phyloP scores from a whole-genome alignment of 345 rosid genomes.

The Salix udensis region DNA sequence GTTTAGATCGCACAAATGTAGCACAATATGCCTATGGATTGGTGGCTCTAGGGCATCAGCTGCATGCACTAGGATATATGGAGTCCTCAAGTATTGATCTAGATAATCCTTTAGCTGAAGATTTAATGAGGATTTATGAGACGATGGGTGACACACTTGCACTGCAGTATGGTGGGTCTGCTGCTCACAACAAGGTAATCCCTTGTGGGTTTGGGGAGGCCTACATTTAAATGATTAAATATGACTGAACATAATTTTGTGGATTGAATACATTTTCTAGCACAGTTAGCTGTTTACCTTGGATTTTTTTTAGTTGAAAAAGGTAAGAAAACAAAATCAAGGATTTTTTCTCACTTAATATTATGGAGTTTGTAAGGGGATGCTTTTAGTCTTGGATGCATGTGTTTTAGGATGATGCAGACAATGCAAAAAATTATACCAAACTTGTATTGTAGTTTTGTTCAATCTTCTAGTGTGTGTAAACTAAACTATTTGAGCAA shows the following conservation, averaged over 20 bases:
- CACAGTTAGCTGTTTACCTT: neutral
- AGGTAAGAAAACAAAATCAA: neutral
- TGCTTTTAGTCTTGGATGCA: neutral
- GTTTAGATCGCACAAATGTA: conserved; percentile 94
- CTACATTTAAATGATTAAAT: neutral
- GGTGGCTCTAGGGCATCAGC: conserved; percentile 78
- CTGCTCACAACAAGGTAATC: conserved; percentile 92
- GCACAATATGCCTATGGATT: conserved; percentile 91
- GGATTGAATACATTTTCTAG: neutral
- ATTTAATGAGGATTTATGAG: conserved; percentile 76
- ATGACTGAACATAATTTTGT: neutral
- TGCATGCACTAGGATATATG: conserved; percentile 53
- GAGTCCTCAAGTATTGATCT: conserved; percentile 53
- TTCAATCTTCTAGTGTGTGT: neutral
- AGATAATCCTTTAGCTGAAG: conserved; percentile 68
- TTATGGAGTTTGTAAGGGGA: neutral
- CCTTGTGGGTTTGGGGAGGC: neutral
- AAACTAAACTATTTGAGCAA: neutral
- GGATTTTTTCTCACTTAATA: neutral
- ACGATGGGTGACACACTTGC: conserved; percentile 97
- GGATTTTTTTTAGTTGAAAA: neutral
- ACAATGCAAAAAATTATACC: neutral
- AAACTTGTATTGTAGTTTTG: neutral
- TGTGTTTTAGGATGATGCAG: neutral
- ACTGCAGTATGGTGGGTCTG: conserved; percentile 93